A percentile compares a stretch with the other conserved stretches of the same genome.
Conservation (phyloP, 352 stramenopile genomes). For the Pythium folliculosum region DNA sequence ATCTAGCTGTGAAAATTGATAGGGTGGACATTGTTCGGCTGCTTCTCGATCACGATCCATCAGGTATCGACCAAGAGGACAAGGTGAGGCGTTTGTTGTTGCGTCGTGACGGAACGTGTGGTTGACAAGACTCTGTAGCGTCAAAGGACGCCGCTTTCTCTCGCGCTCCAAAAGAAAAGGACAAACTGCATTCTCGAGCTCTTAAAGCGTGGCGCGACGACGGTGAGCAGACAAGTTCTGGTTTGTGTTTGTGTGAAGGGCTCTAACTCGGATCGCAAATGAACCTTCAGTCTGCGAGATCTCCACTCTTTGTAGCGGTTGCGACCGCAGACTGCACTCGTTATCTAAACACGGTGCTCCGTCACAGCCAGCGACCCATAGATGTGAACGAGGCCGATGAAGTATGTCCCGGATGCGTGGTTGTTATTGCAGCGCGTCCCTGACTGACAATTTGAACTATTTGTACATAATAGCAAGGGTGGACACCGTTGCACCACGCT, state of each 20-base stretch:
- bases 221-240: slow-evolving; percentile 5
- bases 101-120: neutral
- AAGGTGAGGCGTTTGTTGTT: slow-evolving; percentile 6
- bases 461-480: slow-evolving; percentile 10
- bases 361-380: too few relatives aligned
- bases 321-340: neutral
- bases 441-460: neutral
- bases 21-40: slow-evolving; percentile 10
- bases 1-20: slow-evolving; percentile 7
- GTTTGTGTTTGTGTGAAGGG: neutral
- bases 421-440: neutral
- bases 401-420: neutral
- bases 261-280: slow-evolving; percentile 3
- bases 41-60: slow-evolving; percentile 15
- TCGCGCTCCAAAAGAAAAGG: neutral
- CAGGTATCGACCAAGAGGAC: slow-evolving; percentile 7
- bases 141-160: neutral
- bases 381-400: slow-evolving; percentile 1
- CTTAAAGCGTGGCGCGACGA: slow-evolving; percentile 9
- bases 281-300: slow-evolving; percentile 1
- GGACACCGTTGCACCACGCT: slow-evolving; percentile 16
- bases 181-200: slow-evolving; percentile 13
- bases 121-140: slow-evolving; percentile 2
- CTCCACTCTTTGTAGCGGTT: slow-evolving; percentile 7
- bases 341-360: too few relatives aligned